Base-by-base conservation (phyloP, 192 early-diverging fungal species). In the Coemansia guatemalensis region DNA sequence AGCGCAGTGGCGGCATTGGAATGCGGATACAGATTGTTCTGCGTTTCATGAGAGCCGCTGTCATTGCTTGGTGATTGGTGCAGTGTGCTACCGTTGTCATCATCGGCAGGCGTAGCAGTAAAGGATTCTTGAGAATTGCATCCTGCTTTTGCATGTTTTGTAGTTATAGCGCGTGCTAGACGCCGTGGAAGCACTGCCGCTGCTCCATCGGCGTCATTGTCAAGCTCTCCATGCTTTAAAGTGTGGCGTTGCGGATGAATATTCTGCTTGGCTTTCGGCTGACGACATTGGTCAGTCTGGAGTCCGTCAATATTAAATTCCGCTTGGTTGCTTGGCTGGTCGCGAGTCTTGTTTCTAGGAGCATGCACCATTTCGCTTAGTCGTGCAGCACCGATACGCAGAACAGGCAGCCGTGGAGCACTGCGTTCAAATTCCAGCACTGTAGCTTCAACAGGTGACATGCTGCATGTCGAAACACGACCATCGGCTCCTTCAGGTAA, bases 361-460 rank as follows among this genome's bases (percentile, higher is more conserved):
- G 55, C 29, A 5, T 27, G 63, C 33, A 70, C 60, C 73, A 75
- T 75, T 12, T 69, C 59, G 73, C 73, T 69, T 21, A 75, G 49
- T 11, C 73, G 58, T 12, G 73, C 73, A 20, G 73, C 73, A 9
- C 73, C 73, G 0, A 70, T 60, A 12, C 64, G 57, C 5, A 69
- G 23, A 2, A 64, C 73, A 0, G 66, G 61, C 33, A 60, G 48
- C 17, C 53, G 27, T 8, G 66, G 62, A 2, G 67, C 48, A 27
- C 64, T 50, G 39, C 35, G 61, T 23, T 68, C 62, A 52, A 67
- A 74, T n/a, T 39, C 47, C 27, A 74, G 56, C 4, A 74, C 64
- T 3, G 41, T 58, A 8, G 70, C 69, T 14, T 65, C 57, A 4
- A 56, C 12, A 0, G 63, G 57, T 22, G 69, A 59, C 24, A 39